Evolutionary conservation across 495 filamentous ascomycete species (phyloP), one percentile per base, ranked within the genome.

Genomic region (Lasiosphaeris hirsuta): DNA sequence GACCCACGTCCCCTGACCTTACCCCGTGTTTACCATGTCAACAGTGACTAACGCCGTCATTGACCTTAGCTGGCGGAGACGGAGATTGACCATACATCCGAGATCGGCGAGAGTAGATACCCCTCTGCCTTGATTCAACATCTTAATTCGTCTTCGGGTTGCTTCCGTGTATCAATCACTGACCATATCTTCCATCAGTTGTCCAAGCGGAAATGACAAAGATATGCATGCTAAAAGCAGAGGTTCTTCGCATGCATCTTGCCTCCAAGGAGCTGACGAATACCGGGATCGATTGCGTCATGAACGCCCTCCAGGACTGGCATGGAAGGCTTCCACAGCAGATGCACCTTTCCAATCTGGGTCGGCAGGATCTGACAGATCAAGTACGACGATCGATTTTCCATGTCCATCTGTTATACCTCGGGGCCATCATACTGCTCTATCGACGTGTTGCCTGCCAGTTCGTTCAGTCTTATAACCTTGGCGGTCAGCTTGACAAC

Each of bases 131-230:
- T 13, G 33, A 7, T 1, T 4, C 45, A 14, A n/a, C n/a, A n/a
- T 23, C 6, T 9, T 11, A 5, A 5, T 30, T 30, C 23, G 23
- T 30, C 5, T 30, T n/a, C n/a, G n/a, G n/a, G n/a, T n/a, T 30
- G 5, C 23, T 30, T 30, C 2, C 2, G 18, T 33, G 3, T 2
- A 9, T 4, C 41, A 4, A 17, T 0, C 30, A 13, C 38, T 19
- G 1, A 13, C 35, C 58, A 47, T 23, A 6, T 8, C 0, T 8
- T 3, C 3, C 6, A 14, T 54, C 40, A 65, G 66, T 67, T 10
- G 62, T 70, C 4, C 69, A 70, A 41, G 57, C 56, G 0, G 68
- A 72, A 43, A 62, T 72, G 62, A 66, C 64, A 35, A 69, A 65
- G 18, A 70, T 72, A 19, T 59, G 54, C 5, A 41, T 70, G 8